Evolutionary conservation across 1,139 yeast species (phyloP).

Genomic region (Pneumocystis carinii): DNA sequence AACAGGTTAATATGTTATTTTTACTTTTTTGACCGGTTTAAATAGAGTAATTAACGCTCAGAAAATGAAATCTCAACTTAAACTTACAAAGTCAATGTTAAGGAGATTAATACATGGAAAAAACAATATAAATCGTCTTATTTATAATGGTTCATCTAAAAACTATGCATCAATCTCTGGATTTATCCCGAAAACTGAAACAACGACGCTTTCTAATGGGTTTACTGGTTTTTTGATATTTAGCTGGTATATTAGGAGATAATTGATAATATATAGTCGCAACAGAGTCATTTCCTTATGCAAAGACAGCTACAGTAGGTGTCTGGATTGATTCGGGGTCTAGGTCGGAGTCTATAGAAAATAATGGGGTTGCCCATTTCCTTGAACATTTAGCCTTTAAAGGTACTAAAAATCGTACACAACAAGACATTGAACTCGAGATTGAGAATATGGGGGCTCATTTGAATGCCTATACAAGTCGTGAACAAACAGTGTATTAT

Average conservation of each 20-base stretch:
- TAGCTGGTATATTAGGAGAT: not conserved
- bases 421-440: slow-evolving; percentile 72
- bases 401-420: slow-evolving; percentile 76
- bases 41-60: not conserved
- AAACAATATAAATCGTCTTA: no score
- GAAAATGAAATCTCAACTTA: not conserved
- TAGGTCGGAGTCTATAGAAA: slow-evolving; percentile 71
- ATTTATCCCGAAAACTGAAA: slow-evolving; percentile 33
- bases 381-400: slow-evolving; percentile 91
- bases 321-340: slow-evolving; percentile 98
- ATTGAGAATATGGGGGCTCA: slow-evolving; percentile 95
- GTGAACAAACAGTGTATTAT: slow-evolving; percentile 94
- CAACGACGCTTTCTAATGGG: slow-evolving; percentile 65
- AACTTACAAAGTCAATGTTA: not conserved
- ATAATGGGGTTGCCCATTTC: slow-evolving; percentile 94
- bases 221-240: slow-evolving; percentile 41
- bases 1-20: not conserved
- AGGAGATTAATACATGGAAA: not conserved
- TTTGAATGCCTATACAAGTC: slow-evolving; percentile 37
- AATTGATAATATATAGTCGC: slow-evolving; percentile 31
- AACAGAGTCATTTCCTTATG: slow-evolving; percentile 71
- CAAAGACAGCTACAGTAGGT: slow-evolving; percentile 92
- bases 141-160: not conserved
- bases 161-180: not conserved
- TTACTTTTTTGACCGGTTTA: not conserved